Evolutionary conservation across 768 basidiomycete genomes (phyloP), one percentile per base, ranked within the genome.

Genomic region (Trametes cingulata): DNA sequence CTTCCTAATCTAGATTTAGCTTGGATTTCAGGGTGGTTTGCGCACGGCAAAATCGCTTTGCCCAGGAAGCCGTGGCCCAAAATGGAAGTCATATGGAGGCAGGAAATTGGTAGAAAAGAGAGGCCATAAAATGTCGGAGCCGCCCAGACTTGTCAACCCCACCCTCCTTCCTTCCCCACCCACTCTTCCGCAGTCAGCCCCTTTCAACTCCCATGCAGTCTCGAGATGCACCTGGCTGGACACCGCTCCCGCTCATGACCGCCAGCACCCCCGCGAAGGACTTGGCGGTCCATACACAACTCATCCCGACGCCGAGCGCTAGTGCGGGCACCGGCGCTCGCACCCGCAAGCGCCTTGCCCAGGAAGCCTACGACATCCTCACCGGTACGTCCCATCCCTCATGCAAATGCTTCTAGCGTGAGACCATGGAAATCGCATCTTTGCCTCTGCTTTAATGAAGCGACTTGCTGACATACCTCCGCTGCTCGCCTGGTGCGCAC

Each of bases 201-300:
- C 47, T 49, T 2, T 29, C 22, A 4, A 12, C 35, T 2, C 14
- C 39, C 27, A 42, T 40, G 37, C 48, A 49, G 39, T 42, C 47
- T 22, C n/a, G 39, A 20, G 47, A 57, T 20, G 56, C 56, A 6
- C 56, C 56, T 2, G 35, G 56, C 27, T 57, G 56, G 56, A 57
- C 56, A 9, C 36, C 56, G 13, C 47, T 57, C 4, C 46, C 46
- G 9, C 19, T 40, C 24, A 25, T 3, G 13, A 56, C 6, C 6
- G 3, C n/a, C 17, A 9, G 46, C 25, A 22, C 42, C n/a, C 22
- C 29, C 54, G 27, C 12, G 13, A 6, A 12, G 6, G 20, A 12
- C 52, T 35, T 37, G 25, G 41, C 14, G 13, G 15, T 46, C n/a
- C 54, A 17, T 5, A 3, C 19, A 5, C 2, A 10, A 33, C 19